Evolutionary conservation across 2,329 filamentous ascomycete species (phyloP).

Genomic region (Cryphonectria nitschkei): DNA sequence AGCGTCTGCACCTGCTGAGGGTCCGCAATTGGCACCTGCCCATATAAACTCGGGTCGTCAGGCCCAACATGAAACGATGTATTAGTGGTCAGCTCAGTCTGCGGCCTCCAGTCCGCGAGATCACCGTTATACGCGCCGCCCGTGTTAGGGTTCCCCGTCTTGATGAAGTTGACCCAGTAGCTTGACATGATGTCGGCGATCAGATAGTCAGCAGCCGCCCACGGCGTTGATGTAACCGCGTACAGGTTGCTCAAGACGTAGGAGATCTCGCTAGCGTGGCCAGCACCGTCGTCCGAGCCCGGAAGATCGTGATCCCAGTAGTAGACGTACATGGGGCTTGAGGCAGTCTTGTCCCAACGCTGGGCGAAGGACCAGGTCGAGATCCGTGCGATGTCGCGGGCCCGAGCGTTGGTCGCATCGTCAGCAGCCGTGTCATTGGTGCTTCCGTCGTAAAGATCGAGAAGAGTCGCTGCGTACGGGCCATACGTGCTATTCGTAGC

Average conservation of each 20-base stretch:
- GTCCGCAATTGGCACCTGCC: too few relatives aligned
- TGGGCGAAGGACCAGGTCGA: constrained; percentile 4
- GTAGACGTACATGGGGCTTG: constrained; percentile 9
- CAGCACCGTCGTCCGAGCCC: not conserved
- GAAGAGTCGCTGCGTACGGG: not conserved
- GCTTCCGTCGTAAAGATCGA: constrained; percentile 1
- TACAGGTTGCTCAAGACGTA: constrained; percentile 4
- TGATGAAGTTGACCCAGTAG: too few relatives aligned
- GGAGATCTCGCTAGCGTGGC: constrained; percentile 8
- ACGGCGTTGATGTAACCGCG: not conserved
- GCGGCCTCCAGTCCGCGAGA: too few relatives aligned
- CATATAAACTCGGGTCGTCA: too few relatives aligned
- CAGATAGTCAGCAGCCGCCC: too few relatives aligned
- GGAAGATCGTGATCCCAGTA: constrained; percentile 3
- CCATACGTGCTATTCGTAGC: not conserved
- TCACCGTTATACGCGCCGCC: too few relatives aligned
- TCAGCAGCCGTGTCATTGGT: constrained; percentile 4
- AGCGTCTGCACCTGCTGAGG: too few relatives aligned
- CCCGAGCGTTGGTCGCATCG: constrained; percentile 1
- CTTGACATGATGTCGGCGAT: too few relatives aligned
- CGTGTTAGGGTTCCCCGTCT: too few relatives aligned
- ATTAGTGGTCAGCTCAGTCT: too few relatives aligned
- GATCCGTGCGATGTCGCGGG: constrained; percentile 3
- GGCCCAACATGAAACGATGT: too few relatives aligned
- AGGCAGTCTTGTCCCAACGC: not conserved